Conservation (phyloP, 306 rosid genomes). For the Prosopis cineraria region DNA sequence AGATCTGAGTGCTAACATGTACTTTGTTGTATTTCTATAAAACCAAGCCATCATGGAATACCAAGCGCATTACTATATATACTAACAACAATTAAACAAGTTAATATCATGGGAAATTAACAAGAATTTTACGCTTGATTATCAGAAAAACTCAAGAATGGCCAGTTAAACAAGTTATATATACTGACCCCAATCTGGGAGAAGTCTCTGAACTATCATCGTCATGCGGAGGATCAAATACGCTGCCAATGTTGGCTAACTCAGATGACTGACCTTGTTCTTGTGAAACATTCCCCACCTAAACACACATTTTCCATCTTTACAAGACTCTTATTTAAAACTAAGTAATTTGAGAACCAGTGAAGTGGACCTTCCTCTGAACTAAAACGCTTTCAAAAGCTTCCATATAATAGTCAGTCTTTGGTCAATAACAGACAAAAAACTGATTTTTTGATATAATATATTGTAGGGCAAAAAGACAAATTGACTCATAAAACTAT, state of each 20-base stretch:
- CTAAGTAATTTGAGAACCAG: background rate
- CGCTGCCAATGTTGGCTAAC: background rate
- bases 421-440: background rate
- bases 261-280: constrained; percentile 19
- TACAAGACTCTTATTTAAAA: background rate
- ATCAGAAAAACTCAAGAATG: background rate
- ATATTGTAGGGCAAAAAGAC: no score
- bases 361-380: background rate
- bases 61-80: background rate
- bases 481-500: no score
- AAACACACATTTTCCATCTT: background rate
- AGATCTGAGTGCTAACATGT: background rate
- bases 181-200: constrained; percentile 4
- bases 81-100: no score
- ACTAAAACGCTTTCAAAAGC: background rate
- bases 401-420: background rate
- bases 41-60: background rate
- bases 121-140: background rate
- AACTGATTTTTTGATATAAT: no score
- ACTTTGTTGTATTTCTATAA: background rate
- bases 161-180: background rate
- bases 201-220: constrained; percentile 9
- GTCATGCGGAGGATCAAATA: constrained; percentile 11
- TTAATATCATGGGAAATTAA: background rate
- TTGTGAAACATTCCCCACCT: background rate